phyloP scores from a whole-genome alignment of 2,329 filamentous ascomycete species.

The Diaporthe ilicicola region DNA sequence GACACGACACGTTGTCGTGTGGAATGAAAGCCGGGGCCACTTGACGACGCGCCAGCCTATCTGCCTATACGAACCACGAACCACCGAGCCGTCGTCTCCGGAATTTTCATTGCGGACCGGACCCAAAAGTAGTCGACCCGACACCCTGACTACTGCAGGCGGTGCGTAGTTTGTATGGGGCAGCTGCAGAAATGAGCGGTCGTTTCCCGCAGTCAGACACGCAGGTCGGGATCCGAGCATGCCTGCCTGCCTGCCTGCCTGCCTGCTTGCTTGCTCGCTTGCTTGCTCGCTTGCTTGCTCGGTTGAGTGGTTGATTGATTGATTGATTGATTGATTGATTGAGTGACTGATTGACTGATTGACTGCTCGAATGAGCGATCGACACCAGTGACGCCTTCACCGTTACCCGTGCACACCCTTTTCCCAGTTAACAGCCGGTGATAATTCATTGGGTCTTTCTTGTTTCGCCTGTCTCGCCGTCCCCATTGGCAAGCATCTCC shows the following conservation, averaged over 20 bases:
- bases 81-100: background rate
- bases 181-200: slow-evolving; percentile 14
- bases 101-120: background rate
- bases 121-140: background rate
- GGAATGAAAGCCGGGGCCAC: background rate
- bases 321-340: background rate
- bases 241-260: too few relatives aligned
- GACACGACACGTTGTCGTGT: background rate
- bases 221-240: background rate
- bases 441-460: background rate
- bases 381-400: slow-evolving; percentile 23
- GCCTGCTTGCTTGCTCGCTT: too few relatives aligned
- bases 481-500: background rate
- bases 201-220: slow-evolving; percentile 19
- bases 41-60: slow-evolving; percentile 1
- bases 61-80: background rate
- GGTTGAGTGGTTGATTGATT: slow-evolving; percentile 1
- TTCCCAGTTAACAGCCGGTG: slow-evolving; percentile 6
- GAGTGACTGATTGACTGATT: background rate
- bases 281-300: background rate
- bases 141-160: slow-evolving; percentile 2
- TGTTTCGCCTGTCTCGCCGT: slow-evolving; percentile 11
- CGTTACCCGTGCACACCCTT: background rate
- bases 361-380: slow-evolving; percentile 1
- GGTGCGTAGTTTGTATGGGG: background rate